Percentiles rank a stretch among this genome's conserved stretches.
These are phyloP conservation scores for Pyrenula massariospora DNA, from an alignment of 495 filamentous ascomycete genomes.

Conservation along the genomic window DNA sequence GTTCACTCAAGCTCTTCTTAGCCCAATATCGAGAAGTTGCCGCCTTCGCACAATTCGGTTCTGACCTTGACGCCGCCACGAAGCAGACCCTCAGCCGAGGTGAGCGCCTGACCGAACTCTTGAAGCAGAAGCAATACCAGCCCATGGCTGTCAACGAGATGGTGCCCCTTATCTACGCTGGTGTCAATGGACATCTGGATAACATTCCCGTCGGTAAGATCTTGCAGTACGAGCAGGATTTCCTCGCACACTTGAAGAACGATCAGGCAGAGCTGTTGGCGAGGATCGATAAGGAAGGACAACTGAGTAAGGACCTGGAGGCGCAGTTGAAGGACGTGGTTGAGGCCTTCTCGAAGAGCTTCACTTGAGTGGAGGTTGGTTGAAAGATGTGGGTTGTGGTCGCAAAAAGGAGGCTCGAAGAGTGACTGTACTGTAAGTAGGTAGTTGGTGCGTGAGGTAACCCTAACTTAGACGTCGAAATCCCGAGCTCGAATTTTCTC, in stretches of 20 bases:
- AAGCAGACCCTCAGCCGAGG: conserved; percentile 98
- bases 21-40: conserved; percentile 99
- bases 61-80: conserved; percentile 95
- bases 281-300: conserved; percentile 91
- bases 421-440: too few relatives aligned
- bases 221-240: conserved; percentile 84
- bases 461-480: too few relatives aligned
- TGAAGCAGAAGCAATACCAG: conserved; percentile 99
- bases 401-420: too few relatives aligned
- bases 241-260: conserved; percentile 80
- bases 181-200: conserved; percentile 96
- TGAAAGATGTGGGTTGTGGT: too few relatives aligned
- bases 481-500: too few relatives aligned
- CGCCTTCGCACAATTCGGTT: conserved; percentile 99
- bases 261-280: conserved; percentile 75
- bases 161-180: conserved; percentile 98
- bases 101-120: conserved; percentile 97
- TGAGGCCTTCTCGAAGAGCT: conserved; percentile 83
- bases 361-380: too few relatives aligned
- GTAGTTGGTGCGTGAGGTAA: too few relatives aligned
- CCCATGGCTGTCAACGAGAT: conserved; percentile 99
- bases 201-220: conserved; percentile 75
- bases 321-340: conserved; percentile 72
- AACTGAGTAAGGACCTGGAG: conserved; percentile 92
- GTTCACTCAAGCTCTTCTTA: conserved; percentile 99